Percentiles rank a stretch among this genome's conserved stretches.
Conservation (phyloP, 2,329 filamentous ascomycete genomes). For the Clonostachys rhizophaga region DNA sequence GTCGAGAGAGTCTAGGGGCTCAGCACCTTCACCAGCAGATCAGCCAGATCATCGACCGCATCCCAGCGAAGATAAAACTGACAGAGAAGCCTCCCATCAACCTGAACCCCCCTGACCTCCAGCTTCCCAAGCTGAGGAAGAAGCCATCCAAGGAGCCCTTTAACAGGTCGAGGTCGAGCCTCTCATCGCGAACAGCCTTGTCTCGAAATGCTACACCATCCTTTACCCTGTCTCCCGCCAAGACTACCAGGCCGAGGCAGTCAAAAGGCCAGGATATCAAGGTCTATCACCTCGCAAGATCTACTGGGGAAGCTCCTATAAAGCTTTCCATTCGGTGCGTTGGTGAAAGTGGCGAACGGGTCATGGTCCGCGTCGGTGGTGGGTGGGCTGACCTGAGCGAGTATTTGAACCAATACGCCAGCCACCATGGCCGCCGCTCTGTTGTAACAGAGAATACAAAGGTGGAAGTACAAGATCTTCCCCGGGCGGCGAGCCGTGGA, state of each 20-base stretch:
- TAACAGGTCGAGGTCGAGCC: slow-evolving; percentile 43
- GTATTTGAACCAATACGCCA: slow-evolving; percentile 89
- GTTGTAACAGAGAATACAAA: slow-evolving; percentile 40
- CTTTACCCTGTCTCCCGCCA: slow-evolving; percentile 64
- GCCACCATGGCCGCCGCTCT: slow-evolving; percentile 78
- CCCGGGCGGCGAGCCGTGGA: slow-evolving; percentile 11
- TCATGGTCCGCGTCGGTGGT: slow-evolving; percentile 96
- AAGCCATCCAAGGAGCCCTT: slow-evolving; percentile 35
- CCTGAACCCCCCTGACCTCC: slow-evolving; percentile 54
- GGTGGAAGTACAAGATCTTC: slow-evolving; percentile 53
- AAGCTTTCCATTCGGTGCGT: slow-evolving; percentile 93
- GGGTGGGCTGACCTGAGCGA: slow-evolving; percentile 98
- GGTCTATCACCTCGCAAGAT: slow-evolving; percentile 84
- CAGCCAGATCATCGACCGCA: slow-evolving; percentile 69
- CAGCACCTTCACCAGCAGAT: slow-evolving; percentile 78
- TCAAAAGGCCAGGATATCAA: slow-evolving; percentile 71
- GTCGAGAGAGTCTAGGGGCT: slow-evolving; percentile 38
- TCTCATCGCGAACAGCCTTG: slow-evolving; percentile 42
- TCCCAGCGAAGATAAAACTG: slow-evolving; percentile 76
- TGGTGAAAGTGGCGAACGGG: slow-evolving; percentile 82
- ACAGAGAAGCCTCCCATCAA: slow-evolving; percentile 46
- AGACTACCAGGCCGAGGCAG: slow-evolving; percentile 39
- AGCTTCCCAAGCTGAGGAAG: slow-evolving; percentile 40
- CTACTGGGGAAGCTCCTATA: slow-evolving; percentile 80
- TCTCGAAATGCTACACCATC: slow-evolving; percentile 47